Base-by-base conservation (phyloP, 805 yeast species). In the Saturnispora bothae region DNA sequence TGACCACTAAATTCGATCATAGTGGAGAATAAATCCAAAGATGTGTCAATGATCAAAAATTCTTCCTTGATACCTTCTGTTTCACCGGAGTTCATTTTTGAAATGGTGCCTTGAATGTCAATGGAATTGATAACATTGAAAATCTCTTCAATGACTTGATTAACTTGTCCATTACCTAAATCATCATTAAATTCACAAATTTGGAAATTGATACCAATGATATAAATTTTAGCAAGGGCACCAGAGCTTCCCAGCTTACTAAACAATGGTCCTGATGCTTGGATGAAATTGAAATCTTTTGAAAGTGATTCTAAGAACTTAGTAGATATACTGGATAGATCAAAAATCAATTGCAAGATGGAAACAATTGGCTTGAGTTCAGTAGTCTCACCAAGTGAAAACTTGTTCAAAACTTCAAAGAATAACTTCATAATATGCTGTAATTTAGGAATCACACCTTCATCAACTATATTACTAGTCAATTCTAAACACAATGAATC, bases 21-120 rank as follows among this genome's bases (percentile, higher is more conserved):
- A 1, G 88, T 81, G 1, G 96, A 75, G 18, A 84, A 63, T 23
- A 89, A 56, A 54, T 89, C 97, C 17, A 88, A 59, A 0, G 81
- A 65, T 1, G 79, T 66, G 48, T 84, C 94, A 17, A 82, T 61
- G 4, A 82, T 67, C 45, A 78, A 78, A 34, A 81, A 57, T 35
- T 71, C 68, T 14, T 38, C 42, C n/a, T 43, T 34, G 8, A 21
- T 39, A n/a, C 35, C 37, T 14, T 41, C 25, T 13, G 48, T 40
- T 5, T 39, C 36, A 27, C 43, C 39, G 12, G 31, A 28, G 12
- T 28, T 28, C 18, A 48, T 31, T 22, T 42, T 41, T 5, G 44
- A 37, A 7, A 43, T 33, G 3, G 48, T 41, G 6, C 27, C 15
- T 10, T 42, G 22, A 4, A 49, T 21, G 28, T 50, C 43, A 16